Percentiles rank a stretch among this genome's conserved stretches.
phyloP scores from a whole-genome alignment of 2,329 filamentous ascomycete species.

The Ceratocystis albifundus region DNA sequence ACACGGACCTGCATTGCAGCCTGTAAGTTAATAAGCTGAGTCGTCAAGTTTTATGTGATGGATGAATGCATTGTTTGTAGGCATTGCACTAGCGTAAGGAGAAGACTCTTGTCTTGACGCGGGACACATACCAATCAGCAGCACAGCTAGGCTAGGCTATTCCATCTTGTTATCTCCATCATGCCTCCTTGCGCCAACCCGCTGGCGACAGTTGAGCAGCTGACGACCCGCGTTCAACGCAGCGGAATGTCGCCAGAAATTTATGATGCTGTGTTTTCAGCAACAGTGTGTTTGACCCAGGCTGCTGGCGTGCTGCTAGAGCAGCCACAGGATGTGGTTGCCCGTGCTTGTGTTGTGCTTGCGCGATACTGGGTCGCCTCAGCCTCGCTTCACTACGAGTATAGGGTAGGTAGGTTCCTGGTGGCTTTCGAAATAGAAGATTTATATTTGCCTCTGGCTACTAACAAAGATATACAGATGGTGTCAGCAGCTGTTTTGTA shows the following conservation, averaged over 20 bases:
- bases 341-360: constrained; percentile 72
- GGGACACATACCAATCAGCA: not conserved
- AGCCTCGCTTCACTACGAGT: constrained; percentile 47
- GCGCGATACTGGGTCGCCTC: constrained; percentile 65
- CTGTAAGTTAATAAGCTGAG: not conserved
- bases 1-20: not conserved
- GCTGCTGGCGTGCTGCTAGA: constrained; percentile 69
- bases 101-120: not conserved
- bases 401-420: constrained; percentile 36
- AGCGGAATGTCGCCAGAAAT: constrained; percentile 53
- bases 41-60: not conserved
- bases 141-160: not conserved
- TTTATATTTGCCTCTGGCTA: not conserved
- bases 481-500: constrained; percentile 20
- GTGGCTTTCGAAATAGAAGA: too few relatives aligned
- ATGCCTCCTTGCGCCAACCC: constrained; percentile 47
- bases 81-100: not conserved
- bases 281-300: constrained; percentile 63
- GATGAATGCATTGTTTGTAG: not conserved
- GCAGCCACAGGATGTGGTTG: constrained; percentile 73
- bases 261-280: constrained; percentile 59
- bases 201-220: constrained; percentile 59
- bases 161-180: not conserved
- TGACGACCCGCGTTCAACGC: constrained; percentile 46
- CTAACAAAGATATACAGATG: constrained; percentile 14